These are phyloP conservation scores for Groenewaldozyma auringiensis DNA, from an alignment of 1,139 yeast species.

Conservation along the genomic window DNA sequence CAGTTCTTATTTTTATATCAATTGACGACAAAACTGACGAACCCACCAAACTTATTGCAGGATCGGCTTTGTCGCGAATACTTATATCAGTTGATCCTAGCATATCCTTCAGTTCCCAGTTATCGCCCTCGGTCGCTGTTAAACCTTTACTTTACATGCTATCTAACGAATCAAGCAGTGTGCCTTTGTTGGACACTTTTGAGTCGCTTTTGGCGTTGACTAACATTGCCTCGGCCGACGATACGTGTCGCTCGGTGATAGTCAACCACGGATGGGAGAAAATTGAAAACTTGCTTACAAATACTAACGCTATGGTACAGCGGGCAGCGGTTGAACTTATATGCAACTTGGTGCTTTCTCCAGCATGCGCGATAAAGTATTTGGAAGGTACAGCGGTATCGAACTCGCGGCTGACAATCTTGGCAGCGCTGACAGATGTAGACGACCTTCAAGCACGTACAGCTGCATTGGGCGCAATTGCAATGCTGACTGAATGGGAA, in stretches of 20 bases:
- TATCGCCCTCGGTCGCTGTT: conserved; percentile 29
- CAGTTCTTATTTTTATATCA: conserved; percentile 28
- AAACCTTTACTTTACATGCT: conserved; percentile 25
- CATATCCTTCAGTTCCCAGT: conserved; percentile 29
- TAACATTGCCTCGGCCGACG: conserved; percentile 38
- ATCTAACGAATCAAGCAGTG: conserved; percentile 17
- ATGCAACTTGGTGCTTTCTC: conserved; percentile 34
- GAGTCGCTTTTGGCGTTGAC: conserved; percentile 44
- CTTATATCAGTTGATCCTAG: conserved; percentile 32
- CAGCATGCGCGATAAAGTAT: conserved; percentile 32
- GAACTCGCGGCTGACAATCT: conserved; percentile 24
- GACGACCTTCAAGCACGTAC: conserved; percentile 30
- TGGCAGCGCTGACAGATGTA: conserved; percentile 27
- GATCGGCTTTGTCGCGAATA: conserved; percentile 31
- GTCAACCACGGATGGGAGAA: conserved; percentile 33
- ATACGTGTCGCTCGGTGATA: conserved; percentile 31
- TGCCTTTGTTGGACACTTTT: conserved; percentile 35
- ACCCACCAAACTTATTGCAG: conserved; percentile 20
- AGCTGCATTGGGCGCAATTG: conserved; percentile 38
- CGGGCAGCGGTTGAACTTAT: conserved; percentile 34
- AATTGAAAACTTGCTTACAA: conserved; percentile 33
- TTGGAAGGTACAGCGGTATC: conserved; percentile 27
- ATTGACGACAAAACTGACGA: conserved; percentile 15
- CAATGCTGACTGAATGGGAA: conserved; percentile 33
- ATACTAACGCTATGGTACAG: conserved; percentile 30